Evolutionary conservation across 140 eudicot genomes (phyloP), one percentile per base, ranked within the genome.

Genomic region (Oenanthe javanica): DNA sequence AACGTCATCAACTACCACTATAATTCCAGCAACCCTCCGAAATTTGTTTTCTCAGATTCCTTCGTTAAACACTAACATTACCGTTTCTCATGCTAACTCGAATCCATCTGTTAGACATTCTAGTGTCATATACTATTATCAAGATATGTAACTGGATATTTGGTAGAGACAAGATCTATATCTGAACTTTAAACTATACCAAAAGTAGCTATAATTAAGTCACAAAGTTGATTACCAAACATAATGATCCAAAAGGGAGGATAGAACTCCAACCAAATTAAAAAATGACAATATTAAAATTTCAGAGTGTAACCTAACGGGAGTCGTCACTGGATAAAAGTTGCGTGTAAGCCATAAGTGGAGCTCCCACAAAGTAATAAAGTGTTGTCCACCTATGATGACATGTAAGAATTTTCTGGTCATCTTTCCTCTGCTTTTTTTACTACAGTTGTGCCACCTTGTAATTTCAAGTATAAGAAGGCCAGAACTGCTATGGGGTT

Each of bases 371-470:
- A 57, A 86, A 78, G 50, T 59, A 1, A 77, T 46, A 79, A 54
- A 77, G 81, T 85, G 89, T 87, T 84, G 77, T 88, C 90, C 94
- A 88, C 89, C 85, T 77, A 47, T 78, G 57, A 48, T 81, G 42
- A 83, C 75, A 80, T 87, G 83, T 72, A 81, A 61, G 71, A 63
- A 75, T 31, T 73, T 75, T 66, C 61, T 63, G 57, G 38, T 76
- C 79, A 77, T 61, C 64, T 31, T 51, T 72, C 0, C 18, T 71
- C 77, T 46, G 13, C 14, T 48, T 14, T 72, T 8, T 42, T 18
- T 31, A 38, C 73, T 25, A 40, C 50, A 57, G 49, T 59, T 27
- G 49, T 54, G 81, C 50, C 83, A 73, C 76, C 76, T 70, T 42
- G 79, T 72, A 8, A 25, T 42, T 47, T 46, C 77, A 27, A 78